Base-by-base conservation (phyloP, 805 yeast genomes). In the Cyberlindnera suaveolens region DNA sequence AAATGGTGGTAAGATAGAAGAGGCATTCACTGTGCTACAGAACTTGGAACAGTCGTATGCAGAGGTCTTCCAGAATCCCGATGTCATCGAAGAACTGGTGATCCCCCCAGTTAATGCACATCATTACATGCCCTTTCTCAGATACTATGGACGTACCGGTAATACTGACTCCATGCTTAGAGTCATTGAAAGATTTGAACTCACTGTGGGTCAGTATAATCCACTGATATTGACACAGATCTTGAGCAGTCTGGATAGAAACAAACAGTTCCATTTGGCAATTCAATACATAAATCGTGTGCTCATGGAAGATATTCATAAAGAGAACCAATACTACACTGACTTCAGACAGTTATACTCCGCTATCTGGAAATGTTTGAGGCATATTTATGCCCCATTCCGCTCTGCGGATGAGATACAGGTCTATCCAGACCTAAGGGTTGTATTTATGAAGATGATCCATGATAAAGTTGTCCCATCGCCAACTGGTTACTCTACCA, bases 51-150 rank as follows among this genome's bases (percentile, higher is more conserved):
- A 60, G 5, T 44, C 54, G 2, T 27, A 36, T 5, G 30, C 46
- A 27, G 51, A 49, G 3, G 15, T 47, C 6, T 30, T 45, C 3
- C 38, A 40, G 6, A 57, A 57, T 1, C 45, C 60, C 6, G 35
- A 36, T 6, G 14, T 14, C 5, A 33, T 31, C 18, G 41, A 42
- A 5, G 41, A 48, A 8, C 35, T 42, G 10, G 36, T 54, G 9
- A 56, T 66, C 31, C 70, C 75, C 3, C 58, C 67, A 2, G 68
- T 67, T 0, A 64, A 62, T 33, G 57, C 76, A 0, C 68, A 68
- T 45, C 65, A 68, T 36, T 74, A 72, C 43, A 54, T 70, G 2
- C 60, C 65, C 9, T 63, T 74, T 40, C 54, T 71, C 8, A 64
- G 64, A 31, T 52, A 60, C 39, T 67, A 63, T 33, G 63, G 65